Evolutionary conservation across 192 early-diverging fungal genomes (phyloP), one percentile per base, ranked within the genome.

Genomic region (Geranomyces variabilis): DNA sequence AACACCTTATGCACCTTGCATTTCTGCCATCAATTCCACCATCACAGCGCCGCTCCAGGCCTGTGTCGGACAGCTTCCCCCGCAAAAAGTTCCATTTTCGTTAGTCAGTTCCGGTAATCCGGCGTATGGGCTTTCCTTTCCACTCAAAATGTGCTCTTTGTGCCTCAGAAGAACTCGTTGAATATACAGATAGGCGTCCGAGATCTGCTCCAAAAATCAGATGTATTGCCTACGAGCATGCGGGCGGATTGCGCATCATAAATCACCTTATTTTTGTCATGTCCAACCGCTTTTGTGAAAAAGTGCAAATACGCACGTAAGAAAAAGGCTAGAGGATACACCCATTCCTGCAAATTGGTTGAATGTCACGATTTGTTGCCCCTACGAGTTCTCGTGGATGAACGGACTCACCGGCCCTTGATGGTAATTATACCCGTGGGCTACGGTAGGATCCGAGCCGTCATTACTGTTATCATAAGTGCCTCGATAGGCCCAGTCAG

Each of bases 91-190:
- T 13, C 94, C 97, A 69, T 96, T 66, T 63, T 77, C 77, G 74
- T 99, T 99, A 9, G 97, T 99, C 67, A 99, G 78, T 80, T 99
- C 97, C n/a, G 96, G 94, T 49, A 99, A 78, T 17, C 97, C 97
- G 13, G 89, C 90, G 82, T 88, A 99, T 13, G 90, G 84, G 47
- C 84, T 90, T 31, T 60, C 79, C 14, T 31, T 62, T 17, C 64
- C 58, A 58, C 88, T 79, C n/a, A 85, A 77, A 31, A 98, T 86
- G 46, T 87, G 85, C 24, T 85, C 77, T 81, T 95, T 95, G 71
- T 95, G 93, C 1, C 85, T 81, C 45, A 93, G 76, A 61, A 96
- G 84, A 46, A 89, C 79, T 10, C 87, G 87, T 62, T 92, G 89
- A 60, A 96, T 83, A 34, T 81, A 83, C 45, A 80, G 81, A 36